Percentiles rank a stretch among this genome's conserved stretches.
phyloP scores from a whole-genome alignment of 345 rosid species.

The Salix exigua region DNA sequence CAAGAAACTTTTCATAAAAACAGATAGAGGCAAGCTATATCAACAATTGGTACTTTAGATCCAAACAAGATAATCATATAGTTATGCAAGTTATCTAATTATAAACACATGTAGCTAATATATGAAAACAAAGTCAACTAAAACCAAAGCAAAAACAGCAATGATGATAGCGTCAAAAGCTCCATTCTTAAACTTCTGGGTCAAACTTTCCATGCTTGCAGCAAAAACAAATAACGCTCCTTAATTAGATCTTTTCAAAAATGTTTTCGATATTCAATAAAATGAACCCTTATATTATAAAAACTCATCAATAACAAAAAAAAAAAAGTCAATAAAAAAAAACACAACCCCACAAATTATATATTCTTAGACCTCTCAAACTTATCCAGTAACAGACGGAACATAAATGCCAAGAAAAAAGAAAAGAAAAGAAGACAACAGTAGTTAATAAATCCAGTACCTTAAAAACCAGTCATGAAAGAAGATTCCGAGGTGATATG shows the following conservation, averaged over 20 bases:
- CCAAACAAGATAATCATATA: conserved; percentile 14
- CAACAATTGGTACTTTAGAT: conserved; percentile 25
- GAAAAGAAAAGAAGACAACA: not conserved
- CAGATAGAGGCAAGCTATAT: conserved; percentile 2
- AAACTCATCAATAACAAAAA: conserved; percentile 10
- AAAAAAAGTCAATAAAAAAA: not conserved
- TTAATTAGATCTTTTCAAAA: conserved; percentile 20
- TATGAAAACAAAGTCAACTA: conserved; percentile 4
- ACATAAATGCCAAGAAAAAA: not conserved
- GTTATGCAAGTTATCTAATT: conserved; percentile 1
- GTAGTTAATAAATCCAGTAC: conserved; percentile 7
- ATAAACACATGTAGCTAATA: not conserved
- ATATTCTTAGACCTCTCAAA: conserved; percentile 6
- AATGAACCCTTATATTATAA: conserved; percentile 12
- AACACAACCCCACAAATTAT: conserved; percentile 10
- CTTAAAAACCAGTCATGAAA: conserved; percentile 26
- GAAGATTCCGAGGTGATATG: conserved; percentile 6
- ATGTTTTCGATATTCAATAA: not conserved
- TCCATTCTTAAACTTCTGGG: conserved; percentile 10
- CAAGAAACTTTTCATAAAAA: conserved; percentile 9
- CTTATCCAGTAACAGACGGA: not conserved
- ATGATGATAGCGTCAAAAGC: conserved; percentile 9
- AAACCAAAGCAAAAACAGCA: conserved; percentile 10
- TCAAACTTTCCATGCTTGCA: conserved; percentile 5
- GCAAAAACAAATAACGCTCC: conserved; percentile 1